Evolutionary conservation across 78 protist species (phyloP).

Genomic region (Dictyostelium intermedium): DNA sequence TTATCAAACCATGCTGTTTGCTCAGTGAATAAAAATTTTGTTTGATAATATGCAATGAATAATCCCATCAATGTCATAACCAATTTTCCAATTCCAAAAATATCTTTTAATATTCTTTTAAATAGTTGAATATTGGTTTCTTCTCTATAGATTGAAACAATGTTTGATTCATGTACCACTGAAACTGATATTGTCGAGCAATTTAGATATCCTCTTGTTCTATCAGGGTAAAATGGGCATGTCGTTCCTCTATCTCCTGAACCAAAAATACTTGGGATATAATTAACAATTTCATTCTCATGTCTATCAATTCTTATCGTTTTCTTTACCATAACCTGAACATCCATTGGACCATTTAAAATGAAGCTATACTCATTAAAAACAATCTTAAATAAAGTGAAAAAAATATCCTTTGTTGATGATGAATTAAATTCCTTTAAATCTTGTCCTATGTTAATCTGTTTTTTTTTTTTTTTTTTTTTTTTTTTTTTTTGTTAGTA

Average conservation of each 20-base stretch:
- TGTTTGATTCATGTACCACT: background rate
- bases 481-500: background rate
- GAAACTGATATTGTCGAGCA: background rate
- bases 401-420: background rate
- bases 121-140: background rate
- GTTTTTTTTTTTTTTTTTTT: background rate
- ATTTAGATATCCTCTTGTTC: background rate
- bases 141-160: background rate
- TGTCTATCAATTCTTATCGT: background rate
- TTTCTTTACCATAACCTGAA: background rate
- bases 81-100: background rate
- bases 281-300: background rate
- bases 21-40: background rate
- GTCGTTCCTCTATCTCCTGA: background rate
- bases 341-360: background rate
- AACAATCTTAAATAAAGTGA: background rate
- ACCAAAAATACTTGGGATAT: background rate
- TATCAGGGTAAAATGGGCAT: background rate
- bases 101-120: background rate
- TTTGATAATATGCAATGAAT: background rate
- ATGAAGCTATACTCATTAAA: background rate
- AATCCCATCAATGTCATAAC: background rate
- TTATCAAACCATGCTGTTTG: background rate
- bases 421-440: background rate
- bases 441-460: background rate